These are phyloP conservation scores for Oryza meyeriana DNA, from an alignment of 176 grass and related monocot species.

Conservation along the genomic window DNA sequence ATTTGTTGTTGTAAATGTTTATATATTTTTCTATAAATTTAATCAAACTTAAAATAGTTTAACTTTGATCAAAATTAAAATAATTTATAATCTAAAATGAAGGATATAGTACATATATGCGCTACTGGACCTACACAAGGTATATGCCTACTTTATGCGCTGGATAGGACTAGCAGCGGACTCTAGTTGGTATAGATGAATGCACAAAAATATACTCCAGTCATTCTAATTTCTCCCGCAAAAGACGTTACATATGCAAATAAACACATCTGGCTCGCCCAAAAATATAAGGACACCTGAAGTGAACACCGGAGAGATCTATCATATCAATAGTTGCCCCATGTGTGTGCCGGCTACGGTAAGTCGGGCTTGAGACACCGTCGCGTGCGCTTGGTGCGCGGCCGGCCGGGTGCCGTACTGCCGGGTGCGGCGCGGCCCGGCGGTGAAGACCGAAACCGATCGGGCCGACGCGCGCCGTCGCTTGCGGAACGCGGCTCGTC, in stretches of 20 bases:
- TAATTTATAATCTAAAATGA: too few relatives aligned
- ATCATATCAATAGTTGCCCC: neutral
- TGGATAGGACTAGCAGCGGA: neutral
- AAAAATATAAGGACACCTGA: neutral
- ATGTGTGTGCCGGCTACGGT: neutral
- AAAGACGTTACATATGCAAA: neutral
- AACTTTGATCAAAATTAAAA: too few relatives aligned
- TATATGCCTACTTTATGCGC: neutral
- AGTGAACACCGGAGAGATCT: neutral
- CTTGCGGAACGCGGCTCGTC: neutral
- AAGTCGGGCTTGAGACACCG: neutral
- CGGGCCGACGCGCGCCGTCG: neutral
- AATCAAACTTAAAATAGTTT: too few relatives aligned
- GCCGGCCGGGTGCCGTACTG: neutral
- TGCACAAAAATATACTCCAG: neutral
- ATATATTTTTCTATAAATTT: too few relatives aligned
- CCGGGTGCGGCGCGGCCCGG: neutral
- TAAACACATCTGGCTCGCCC: neutral
- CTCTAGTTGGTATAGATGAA: neutral
- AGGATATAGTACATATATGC: too few relatives aligned
- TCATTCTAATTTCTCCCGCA: neutral
- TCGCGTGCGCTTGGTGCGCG: neutral
- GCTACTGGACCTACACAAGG: neutral
- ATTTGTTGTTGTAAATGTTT: too few relatives aligned
- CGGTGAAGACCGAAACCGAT: neutral